Evolutionary conservation across 2,329 filamentous ascomycete species (phyloP), one percentile per base, ranked within the genome.

Genomic region (Claviceps lovelessii): DNA sequence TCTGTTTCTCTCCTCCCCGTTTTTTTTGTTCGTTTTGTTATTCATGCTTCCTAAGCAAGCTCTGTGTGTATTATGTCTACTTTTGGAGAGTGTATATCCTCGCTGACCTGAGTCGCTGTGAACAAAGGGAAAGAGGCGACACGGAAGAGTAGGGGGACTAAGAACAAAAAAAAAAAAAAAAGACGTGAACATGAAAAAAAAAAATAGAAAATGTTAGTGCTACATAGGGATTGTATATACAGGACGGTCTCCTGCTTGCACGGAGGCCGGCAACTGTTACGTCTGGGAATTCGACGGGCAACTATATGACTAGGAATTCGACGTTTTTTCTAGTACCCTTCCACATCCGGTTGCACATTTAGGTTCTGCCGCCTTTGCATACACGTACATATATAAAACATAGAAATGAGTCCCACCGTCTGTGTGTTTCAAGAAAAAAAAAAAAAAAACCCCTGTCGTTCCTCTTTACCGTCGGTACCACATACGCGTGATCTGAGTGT

Each of bases 391-490:
- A 15, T 17, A 31, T n/a, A 31, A 29, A 17, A 2, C 5, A 31
- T 17, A 29, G 13, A 31, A 17, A 17, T 4, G 23, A 45, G 4
- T 8, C 4, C 19, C 19, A 19, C 42, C 6, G 17, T 44, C 42
- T 17, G 17, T 10, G 42, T 19, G 19, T 19, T 19, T 10, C 42
- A 23, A 23, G 23, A 23, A 23, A 23, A 2, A 23, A 23, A 23
- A 23, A 23, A 23, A 23, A 23, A 23, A 23, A 4, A 44, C n/a
- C 42, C 42, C 19, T 19, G n/a, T 5, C 23, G 11, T 49, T 1
- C 2, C 39, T 17, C 42, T 61, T 63, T 74, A 81, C 70, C 78
- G 76, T 63, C 78, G 70, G 66, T 80, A 80, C 78, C 78, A 81
- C 72, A 79, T 78, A 52, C 76, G 65, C 29, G 73, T 76, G 57